phyloP scores from a whole-genome alignment of 2,329 filamentous ascomycete genomes.

The Aspergillus clavatus region DNA sequence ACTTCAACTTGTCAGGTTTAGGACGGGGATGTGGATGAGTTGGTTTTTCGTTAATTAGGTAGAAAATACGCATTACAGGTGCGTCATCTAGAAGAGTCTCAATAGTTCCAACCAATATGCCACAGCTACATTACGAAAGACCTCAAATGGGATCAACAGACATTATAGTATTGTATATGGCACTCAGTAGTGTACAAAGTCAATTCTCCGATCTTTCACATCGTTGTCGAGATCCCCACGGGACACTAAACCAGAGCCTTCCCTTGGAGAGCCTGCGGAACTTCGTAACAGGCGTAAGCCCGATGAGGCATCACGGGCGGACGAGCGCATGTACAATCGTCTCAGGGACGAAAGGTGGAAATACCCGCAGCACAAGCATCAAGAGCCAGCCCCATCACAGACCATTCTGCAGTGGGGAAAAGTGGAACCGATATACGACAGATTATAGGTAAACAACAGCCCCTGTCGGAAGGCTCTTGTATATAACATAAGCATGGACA shows the following conservation, averaged over 20 bases:
- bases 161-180: not conserved
- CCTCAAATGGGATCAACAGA: not conserved
- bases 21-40: too few species aligned
- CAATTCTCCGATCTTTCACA: not conserved
- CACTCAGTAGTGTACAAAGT: not conserved
- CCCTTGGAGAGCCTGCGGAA: not conserved
- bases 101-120: not conserved
- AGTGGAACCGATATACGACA: not conserved
- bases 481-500: not conserved
- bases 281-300: not conserved
- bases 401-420: not conserved
- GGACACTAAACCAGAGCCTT: not conserved
- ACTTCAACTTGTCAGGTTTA: too few species aligned
- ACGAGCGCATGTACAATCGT: not conserved
- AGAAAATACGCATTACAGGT: not conserved
- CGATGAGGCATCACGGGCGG: too few species aligned
- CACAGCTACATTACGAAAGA: not conserved
- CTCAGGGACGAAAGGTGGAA: slow-evolving; percentile 1
- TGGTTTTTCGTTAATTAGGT: too few species aligned
- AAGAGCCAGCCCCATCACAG: slow-evolving; percentile 1
- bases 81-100: not conserved
- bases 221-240: not conserved
- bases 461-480: not conserved
- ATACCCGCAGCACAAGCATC: slow-evolving; percentile 5
- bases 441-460: not conserved